Percentiles rank a stretch among this genome's conserved stretches.
Evolutionary conservation across 2,329 filamentous ascomycete species (phyloP).

Genomic region (Magnaporthiopsis incrustans): DNA sequence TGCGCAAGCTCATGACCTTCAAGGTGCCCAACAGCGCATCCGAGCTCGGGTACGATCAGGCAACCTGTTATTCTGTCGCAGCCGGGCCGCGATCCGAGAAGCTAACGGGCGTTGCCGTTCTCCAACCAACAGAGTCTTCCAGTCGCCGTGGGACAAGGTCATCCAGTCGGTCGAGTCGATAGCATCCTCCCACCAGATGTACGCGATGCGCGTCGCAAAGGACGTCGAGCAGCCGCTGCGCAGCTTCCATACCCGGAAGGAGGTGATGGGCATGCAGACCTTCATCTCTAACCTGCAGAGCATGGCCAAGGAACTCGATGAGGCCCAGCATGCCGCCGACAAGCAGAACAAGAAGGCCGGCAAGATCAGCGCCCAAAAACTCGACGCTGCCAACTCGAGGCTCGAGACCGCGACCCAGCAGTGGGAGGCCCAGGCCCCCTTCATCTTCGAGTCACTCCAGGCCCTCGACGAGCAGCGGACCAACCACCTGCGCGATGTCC

Average conservation of each 20-base stretch:
- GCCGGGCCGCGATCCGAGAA: neutral
- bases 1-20: constrained; percentile 72
- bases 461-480: constrained; percentile 81
- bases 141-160: constrained; percentile 83
- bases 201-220: constrained; percentile 74
- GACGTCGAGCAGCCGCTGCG: constrained; percentile 83
- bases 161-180: constrained; percentile 70
- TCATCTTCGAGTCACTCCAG: constrained; percentile 88
- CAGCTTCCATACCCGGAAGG: constrained; percentile 63
- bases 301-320: constrained; percentile 79
- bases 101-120: neutral
- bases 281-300: constrained; percentile 73
- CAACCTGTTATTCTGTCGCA: neutral
- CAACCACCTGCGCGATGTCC: constrained; percentile 80
- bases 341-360: constrained; percentile 74
- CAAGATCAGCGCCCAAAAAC: constrained; percentile 68
- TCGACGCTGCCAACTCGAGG: constrained; percentile 63
- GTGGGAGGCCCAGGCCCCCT: constrained; percentile 93
- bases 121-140: constrained; percentile 74
- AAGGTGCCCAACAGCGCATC: constrained; percentile 66
- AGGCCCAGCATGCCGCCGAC: constrained; percentile 75
- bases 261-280: constrained; percentile 72
- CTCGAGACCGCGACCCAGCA: constrained; percentile 73
- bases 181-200: constrained; percentile 73
- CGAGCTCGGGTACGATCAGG: constrained; percentile 71